Conservation (phyloP, 257 asterid species). For the Cordia subcordata region DNA sequence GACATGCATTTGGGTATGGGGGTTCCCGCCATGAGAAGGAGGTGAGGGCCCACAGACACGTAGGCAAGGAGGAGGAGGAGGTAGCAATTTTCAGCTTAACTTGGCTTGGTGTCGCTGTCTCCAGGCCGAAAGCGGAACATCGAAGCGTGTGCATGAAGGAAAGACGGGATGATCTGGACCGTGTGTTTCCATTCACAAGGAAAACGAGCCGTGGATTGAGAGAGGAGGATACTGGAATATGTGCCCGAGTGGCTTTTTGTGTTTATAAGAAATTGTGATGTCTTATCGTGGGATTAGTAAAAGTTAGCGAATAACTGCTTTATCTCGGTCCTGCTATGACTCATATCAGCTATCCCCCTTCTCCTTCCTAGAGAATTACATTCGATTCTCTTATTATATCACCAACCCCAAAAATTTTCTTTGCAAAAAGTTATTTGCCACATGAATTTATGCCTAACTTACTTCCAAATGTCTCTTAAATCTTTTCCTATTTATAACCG, state of each 20-base stretch:
- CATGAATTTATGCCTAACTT: too few relatives aligned
- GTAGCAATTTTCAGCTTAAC: slow-evolving; percentile 18
- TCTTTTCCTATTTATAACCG: too few relatives aligned
- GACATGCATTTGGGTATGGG: neutral
- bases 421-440: too few relatives aligned
- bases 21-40: neutral
- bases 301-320: slow-evolving; percentile 2
- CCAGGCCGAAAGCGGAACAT: slow-evolving; percentile 44
- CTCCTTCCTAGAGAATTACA: too few relatives aligned
- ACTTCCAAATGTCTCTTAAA: too few relatives aligned
- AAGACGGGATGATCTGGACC: slow-evolving; percentile 23
- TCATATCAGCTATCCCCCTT: too few relatives aligned
- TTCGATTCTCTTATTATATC: too few relatives aligned
- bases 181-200: neutral
- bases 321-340: too few relatives aligned
- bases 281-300: neutral
- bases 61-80: neutral
- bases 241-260: slow-evolving; percentile 13
- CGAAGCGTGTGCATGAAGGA: slow-evolving; percentile 29
- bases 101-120: slow-evolving; percentile 41
- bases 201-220: slow-evolving; percentile 16
- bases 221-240: slow-evolving; percentile 21
- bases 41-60: slow-evolving; percentile 19
- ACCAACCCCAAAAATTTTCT: too few relatives aligned
- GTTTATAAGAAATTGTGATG: neutral